Evolutionary conservation across 257 asterid genomes (phyloP), one percentile per base, ranked within the genome.

Genomic region (Solanum pennellii): DNA sequence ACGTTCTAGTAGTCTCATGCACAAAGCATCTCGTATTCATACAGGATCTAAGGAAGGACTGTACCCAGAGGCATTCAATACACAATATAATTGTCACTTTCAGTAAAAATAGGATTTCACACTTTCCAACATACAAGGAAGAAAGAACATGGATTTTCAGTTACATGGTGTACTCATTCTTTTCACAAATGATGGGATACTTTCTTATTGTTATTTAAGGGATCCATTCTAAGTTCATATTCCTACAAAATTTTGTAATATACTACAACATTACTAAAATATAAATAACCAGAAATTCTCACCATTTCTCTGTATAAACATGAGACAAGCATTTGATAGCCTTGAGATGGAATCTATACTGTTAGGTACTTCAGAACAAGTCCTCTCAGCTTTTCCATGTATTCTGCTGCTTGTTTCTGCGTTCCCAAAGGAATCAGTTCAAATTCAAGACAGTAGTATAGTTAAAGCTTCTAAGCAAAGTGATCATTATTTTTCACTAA

Each of bases 321-420:
- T n/a, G 83, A 76, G 73, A 84, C 37, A 4, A 42, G 52, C 15
- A 72, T 8, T 33, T 35, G 56, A 42, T 66, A 60, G 8, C 12
- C 35, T 29, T 66, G n/a, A 74, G 83, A 66, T 39, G 69, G 33
- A 56, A 13, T n/a, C 93, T 91, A 94, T 60, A 93, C 93, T 4
- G 98, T 94, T 72, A 96, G 87, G 86, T 96, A 96, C 94, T 96
- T 96, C 72, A 96, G 91, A 93, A 96, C 93, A 31, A 91, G 89
- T 76, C 93, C 91, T 8, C 99, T 95, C 84, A 96, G 90, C 94
- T 95, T 96, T 89, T 93, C 92, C 99, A 96, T 96, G 83, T 92
- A 94, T 27, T 93, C 95, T 31, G 98, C 99, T 31, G 94, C 98
- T 90, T 93, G 94, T 83, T 86, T 89, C 99, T 96, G 95, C 91